phyloP scores from a whole-genome alignment of 495 filamentous ascomycete species.

The Penicillium bovifimosum region DNA sequence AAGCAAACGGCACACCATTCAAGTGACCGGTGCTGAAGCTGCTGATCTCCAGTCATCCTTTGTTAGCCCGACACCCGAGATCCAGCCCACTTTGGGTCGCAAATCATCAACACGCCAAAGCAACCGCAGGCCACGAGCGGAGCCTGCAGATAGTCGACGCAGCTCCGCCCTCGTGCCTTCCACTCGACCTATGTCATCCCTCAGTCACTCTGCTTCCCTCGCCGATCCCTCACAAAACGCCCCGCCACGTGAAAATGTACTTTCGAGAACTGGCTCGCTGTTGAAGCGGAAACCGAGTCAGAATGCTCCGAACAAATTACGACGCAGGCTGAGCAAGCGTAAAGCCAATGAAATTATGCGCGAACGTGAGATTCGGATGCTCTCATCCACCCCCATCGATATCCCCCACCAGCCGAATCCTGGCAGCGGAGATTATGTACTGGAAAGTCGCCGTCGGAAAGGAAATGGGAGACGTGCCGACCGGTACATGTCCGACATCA shows the following conservation, averaged over 20 bases:
- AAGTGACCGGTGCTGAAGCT: conserved; percentile 35
- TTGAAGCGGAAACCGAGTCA: conserved; percentile 56
- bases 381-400: conserved; percentile 61
- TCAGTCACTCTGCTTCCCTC: conserved; percentile 14
- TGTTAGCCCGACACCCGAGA: conserved; percentile 14
- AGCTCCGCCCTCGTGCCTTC: conserved; percentile 31
- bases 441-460: conserved; percentile 59
- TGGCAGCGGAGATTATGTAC: conserved; percentile 33
- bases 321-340: conserved; percentile 72
- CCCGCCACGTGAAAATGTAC: conserved; percentile 18
- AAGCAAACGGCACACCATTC: conserved; percentile 47
- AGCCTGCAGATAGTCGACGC: conserved; percentile 24
- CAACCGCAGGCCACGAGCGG: conserved; percentile 30
- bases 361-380: conserved; percentile 81
- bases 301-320: conserved; percentile 47
- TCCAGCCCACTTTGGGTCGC: conserved; percentile 28
- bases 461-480: conserved; percentile 53
- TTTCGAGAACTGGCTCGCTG: conserved; percentile 55
- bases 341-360: conserved; percentile 66
- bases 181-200: conserved; percentile 22
- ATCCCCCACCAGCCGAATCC: conserved; percentile 56
- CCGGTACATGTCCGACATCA: conserved; percentile 64
- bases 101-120: conserved; percentile 41
- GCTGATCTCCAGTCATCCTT: conserved; percentile 22
- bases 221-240: conserved; percentile 6